Conservation (phyloP, 306 rosid genomes). For the Alnus glutinosa region DNA sequence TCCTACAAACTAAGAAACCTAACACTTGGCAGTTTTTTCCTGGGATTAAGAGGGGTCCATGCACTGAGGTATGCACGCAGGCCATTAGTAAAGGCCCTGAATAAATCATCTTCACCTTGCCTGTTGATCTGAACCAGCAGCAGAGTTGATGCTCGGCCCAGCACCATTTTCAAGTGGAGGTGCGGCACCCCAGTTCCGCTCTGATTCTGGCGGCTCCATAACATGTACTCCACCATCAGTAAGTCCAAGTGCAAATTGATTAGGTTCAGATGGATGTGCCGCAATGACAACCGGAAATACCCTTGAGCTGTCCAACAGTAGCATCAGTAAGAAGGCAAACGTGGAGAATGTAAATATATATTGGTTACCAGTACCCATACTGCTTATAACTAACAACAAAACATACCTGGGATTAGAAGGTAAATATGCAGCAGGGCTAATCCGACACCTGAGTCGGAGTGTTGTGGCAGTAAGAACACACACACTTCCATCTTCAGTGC, state of each 20-base stretch:
- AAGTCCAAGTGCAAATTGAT: constrained; percentile 91
- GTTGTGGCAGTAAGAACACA: constrained; percentile 74
- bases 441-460: constrained; percentile 85
- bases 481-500: constrained; percentile 90
- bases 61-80: neutral
- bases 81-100: neutral
- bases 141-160: constrained; percentile 70
- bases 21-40: neutral
- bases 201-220: constrained; percentile 85
- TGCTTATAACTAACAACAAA: constrained; percentile 6
- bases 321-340: neutral
- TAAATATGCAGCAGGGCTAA: constrained; percentile 71
- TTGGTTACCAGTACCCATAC: constrained; percentile 6
- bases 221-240: constrained; percentile 87
- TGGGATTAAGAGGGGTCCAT: neutral
- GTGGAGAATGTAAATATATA: neutral
- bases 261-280: constrained; percentile 90
- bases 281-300: constrained; percentile 79
- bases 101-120: constrained; percentile 53
- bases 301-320: constrained; percentile 52
- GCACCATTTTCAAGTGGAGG: constrained; percentile 89
- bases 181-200: constrained; percentile 85
- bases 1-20: neutral
- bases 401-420: constrained; percentile 77
- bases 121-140: constrained; percentile 67